phyloP scores from a whole-genome alignment of 176 grass and related monocot genomes.

The Guadua angustifolia region DNA sequence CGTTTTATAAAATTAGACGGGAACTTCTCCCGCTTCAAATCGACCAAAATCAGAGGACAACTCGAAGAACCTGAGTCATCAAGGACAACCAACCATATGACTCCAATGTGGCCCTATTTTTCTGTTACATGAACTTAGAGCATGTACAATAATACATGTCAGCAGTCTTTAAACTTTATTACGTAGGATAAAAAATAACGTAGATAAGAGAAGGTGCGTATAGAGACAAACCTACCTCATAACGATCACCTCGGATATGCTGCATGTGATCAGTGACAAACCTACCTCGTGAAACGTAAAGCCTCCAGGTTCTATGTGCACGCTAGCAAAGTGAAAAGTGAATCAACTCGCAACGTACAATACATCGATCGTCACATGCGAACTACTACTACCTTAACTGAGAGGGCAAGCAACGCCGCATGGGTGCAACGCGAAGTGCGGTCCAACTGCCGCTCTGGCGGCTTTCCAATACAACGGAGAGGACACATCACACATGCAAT shows the following conservation, averaged over 20 bases:
- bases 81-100: background rate
- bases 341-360: background rate
- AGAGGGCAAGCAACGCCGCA: slow-evolving; percentile 20
- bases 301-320: background rate
- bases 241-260: background rate
- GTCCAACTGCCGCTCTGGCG: slow-evolving; percentile 27
- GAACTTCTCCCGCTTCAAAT: background rate
- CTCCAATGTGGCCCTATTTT: background rate
- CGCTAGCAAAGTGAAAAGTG: background rate
- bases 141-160: too few species aligned
- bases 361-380: background rate
- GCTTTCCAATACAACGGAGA: background rate
- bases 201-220: too few species aligned
- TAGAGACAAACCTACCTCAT: too few species aligned
- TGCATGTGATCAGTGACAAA: background rate
- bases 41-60: background rate
- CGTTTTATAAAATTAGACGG: too few species aligned
- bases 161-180: too few species aligned
- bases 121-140: background rate
- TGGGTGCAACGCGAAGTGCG: background rate
- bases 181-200: too few species aligned
- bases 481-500: background rate
- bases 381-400: slow-evolving; percentile 2
- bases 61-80: background rate
- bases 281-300: slow-evolving; percentile 2